Evolutionary conservation across 257 asterid genomes (phyloP).

Genomic region (Lithospermum erythrorhizon): DNA sequence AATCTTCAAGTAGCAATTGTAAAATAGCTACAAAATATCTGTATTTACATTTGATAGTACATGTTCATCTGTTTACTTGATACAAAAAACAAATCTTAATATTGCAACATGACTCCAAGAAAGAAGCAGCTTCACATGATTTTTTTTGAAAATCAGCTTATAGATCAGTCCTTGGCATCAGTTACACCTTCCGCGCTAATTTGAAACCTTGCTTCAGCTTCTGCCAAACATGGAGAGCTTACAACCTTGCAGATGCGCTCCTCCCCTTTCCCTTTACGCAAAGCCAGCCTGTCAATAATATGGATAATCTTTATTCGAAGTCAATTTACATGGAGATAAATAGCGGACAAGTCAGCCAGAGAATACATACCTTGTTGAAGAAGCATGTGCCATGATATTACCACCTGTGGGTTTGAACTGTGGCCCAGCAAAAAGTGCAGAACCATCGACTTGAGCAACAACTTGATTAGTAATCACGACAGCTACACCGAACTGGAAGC

Average conservation of each 20-base stretch:
- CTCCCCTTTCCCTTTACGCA: slow-evolving; percentile 90
- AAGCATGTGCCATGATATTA: slow-evolving; percentile 94
- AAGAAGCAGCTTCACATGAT: not conserved
- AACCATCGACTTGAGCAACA: slow-evolving; percentile 97
- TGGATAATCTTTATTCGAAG: not conserved
- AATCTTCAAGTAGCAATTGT: too few species aligned
- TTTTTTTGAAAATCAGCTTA: not conserved
- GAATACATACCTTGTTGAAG: slow-evolving; percentile 63
- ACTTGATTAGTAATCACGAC: slow-evolving; percentile 97
- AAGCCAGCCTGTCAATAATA: slow-evolving; percentile 47
- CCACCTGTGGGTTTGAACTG: slow-evolving; percentile 94
- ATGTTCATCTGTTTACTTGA: too few species aligned
- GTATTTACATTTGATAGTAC: too few species aligned
- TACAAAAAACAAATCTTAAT: too few species aligned
- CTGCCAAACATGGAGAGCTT: slow-evolving; percentile 90
- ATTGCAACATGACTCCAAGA: too few species aligned
- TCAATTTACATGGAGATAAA: not conserved
- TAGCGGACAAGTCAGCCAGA: not conserved
- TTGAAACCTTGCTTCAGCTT: slow-evolving; percentile 95
- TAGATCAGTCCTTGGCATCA: slow-evolving; percentile 67
- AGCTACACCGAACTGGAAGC: slow-evolving; percentile 75
- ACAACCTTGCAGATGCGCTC: slow-evolving; percentile 92
- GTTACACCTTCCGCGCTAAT: slow-evolving; percentile 71
- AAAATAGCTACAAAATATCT: too few species aligned
- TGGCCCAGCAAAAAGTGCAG: slow-evolving; percentile 84